Evolutionary conservation across 768 basidiomycete genomes (phyloP).

Genomic region (Tricholoma terreum): DNA sequence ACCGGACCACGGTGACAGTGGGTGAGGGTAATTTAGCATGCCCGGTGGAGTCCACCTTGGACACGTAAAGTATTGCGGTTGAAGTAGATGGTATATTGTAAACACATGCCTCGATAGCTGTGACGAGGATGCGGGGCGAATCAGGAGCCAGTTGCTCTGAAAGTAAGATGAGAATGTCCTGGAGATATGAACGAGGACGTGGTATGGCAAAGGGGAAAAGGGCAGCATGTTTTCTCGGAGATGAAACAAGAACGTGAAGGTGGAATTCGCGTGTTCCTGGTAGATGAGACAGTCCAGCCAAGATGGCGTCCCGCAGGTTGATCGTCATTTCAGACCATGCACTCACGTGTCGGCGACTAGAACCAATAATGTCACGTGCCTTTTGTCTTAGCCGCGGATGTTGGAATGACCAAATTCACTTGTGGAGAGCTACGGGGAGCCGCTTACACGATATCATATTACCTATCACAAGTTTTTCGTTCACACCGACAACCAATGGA

Average conservation of each 20-base stretch:
- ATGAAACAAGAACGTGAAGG: constrained; percentile 69
- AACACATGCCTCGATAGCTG: constrained; percentile 75
- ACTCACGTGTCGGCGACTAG: background rate
- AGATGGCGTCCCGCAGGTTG: constrained; percentile 59
- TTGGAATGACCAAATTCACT: too few species aligned
- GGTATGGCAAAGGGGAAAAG: constrained; percentile 76
- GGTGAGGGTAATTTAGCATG: constrained; percentile 63
- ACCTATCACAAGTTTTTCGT: too few species aligned
- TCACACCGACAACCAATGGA: too few species aligned
- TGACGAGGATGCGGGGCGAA: constrained; percentile 59
- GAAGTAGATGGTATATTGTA: constrained; percentile 72
- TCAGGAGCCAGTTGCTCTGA: constrained; percentile 55
- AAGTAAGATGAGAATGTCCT: constrained; percentile 75
- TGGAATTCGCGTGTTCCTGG: constrained; percentile 73
- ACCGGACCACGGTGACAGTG: constrained; percentile 63
- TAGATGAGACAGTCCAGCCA: constrained; percentile 50
- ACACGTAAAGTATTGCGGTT: constrained; percentile 79
- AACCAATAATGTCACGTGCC: too few species aligned
- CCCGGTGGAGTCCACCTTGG: constrained; percentile 93
- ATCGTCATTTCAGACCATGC: constrained; percentile 12
- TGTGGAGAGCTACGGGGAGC: too few species aligned
- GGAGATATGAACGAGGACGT: constrained; percentile 62
- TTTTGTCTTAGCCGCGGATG: too few species aligned
- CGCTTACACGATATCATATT: too few species aligned
- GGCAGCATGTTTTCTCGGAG: constrained; percentile 60